Base-by-base conservation (phyloP, 2,329 filamentous ascomycete genomes). In the Cladorrhinum sp. region DNA sequence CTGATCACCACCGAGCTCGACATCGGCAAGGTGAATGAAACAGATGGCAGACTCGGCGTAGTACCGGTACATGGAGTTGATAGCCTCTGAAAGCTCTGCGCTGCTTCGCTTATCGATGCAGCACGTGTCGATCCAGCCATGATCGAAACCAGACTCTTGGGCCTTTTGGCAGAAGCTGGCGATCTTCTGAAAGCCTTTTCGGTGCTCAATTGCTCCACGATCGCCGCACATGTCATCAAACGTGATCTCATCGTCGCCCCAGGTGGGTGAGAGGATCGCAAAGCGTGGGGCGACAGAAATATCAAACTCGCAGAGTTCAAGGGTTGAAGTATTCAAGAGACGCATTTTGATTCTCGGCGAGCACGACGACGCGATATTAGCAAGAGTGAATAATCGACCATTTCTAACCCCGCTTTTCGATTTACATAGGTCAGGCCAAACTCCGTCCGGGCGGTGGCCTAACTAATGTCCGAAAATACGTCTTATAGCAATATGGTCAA, bases 191-290 rank as follows among this genome's bases (percentile, higher is more conserved):
- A n/a, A n/a, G n/a, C n/a, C n/a, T n/a, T n/a, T n/a, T n/a, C n/a
- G n/a, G n/a, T n/a, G n/a, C n/a, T n/a, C n/a, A n/a, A n/a, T n/a
- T n/a, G n/a, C n/a, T n/a, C n/a, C n/a, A n/a, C n/a, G n/a, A n/a
- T n/a, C n/a, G n/a, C n/a, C n/a, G n/a, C n/a, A n/a, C 20, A 57
- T 29, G 24, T 57, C 41, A 2, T 57, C 55, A 32, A 57, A 57
- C 13, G 41, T 50, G 41, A 50, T 22, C 22, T 57, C 55, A n/a
- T n/a, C 41, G 7, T 50, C 38, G 24, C 41, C 41, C 55, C 55
- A 57, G 8, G 23, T 57, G 32, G 32, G 55, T 7, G 55, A 57
- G 18, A 57, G 24, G 55, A 57, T 57, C 4, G 55, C 55, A 20
- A 50, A 57, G 3, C 2, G 24, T 45, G 45, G 10, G 12, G 4